Evolutionary conservation across 2,329 filamentous ascomycete species (phyloP), one percentile per base, ranked within the genome.

Genomic region (Colletotrichum truncatum): DNA sequence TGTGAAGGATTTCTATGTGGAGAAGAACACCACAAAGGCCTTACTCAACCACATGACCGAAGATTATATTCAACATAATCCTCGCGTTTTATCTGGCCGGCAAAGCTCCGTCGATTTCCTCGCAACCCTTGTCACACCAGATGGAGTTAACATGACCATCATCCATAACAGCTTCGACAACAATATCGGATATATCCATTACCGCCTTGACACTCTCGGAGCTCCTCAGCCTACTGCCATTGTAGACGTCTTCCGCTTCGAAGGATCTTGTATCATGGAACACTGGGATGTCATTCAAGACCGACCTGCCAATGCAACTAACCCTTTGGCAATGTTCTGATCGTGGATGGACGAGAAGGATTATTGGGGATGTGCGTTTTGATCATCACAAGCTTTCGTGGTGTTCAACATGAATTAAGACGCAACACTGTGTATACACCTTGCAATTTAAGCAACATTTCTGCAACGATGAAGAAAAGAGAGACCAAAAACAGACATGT

Each of bases 61-160:
- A 18, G 10, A 54, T 18, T 66, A 60, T 36, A 53, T 66, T 16
- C 66, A 66, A n/a, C 53, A 64, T 30, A 68, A 63, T 30, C 63
- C 63, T 6, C 46, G 34, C 23, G 25, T 58, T 3, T 36, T 59
- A 0, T 65, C 55, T 1, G 61, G 61, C n/a, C 28, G 61, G 7
- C 30, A 60, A 21, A 48, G 23, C 30, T 34, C 55, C 10, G 10
- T 49, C 12, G 39, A 60, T 32, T 39, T 39, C 1, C 30, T 64
- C 12, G 18, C 18, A n/a, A 36, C 18, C 23, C 14, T 48, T 16
- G 41, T 57, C 11, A 48, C 39, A 10, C 39, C 54, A 6, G 54
- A 23, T 3, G 16, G 12, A 7, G 45, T 41, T n/a, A 57, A 63
- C 23, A 34, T 63, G 10, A 63, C 52, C n/a, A 25, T 63, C 36